Evolutionary conservation across 2,329 filamentous ascomycete genomes (phyloP).

Genomic region (Apiospora phragmitis): DNA sequence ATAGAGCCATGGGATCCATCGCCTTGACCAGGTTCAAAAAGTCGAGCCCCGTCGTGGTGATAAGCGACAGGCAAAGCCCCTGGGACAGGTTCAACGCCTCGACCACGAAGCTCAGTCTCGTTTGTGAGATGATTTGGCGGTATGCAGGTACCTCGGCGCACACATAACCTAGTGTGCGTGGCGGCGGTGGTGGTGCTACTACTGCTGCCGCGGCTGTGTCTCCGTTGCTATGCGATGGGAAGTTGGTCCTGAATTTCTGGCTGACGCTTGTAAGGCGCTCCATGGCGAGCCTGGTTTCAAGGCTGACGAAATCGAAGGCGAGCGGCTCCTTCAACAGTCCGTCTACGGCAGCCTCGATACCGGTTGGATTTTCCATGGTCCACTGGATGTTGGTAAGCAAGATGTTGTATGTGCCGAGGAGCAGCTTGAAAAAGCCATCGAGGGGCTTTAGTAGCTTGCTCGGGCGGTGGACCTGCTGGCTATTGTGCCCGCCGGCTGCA

Average conservation of each 20-base stretch:
- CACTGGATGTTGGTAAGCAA: background rate
- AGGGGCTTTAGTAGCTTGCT: background rate
- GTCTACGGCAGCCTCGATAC: background rate
- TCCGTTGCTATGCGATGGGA: too few relatives aligned
- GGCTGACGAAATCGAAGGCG: background rate
- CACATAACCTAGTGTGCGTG: background rate
- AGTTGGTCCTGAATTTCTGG: background rate
- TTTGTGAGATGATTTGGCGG: background rate
- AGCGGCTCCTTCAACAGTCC: background rate
- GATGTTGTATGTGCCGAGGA: background rate
- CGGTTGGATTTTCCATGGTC: background rate
- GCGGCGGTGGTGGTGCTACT: too few relatives aligned
- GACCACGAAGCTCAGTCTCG: background rate
- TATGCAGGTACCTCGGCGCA: background rate
- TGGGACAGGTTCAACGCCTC: background rate
- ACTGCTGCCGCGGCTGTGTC: background rate
- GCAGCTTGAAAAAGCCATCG: background rate
- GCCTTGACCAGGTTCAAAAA: background rate
- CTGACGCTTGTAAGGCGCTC: background rate
- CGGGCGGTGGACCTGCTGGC: background rate
- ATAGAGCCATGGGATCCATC: background rate
- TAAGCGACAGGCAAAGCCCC: conserved; percentile 1
- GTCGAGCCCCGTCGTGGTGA: background rate
- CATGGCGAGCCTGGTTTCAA: conserved; percentile 2
- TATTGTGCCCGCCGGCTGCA: background rate